These are phyloP conservation scores for Terana coerulea DNA, from an alignment of 768 basidiomycete species.

Conservation along the genomic window DNA sequence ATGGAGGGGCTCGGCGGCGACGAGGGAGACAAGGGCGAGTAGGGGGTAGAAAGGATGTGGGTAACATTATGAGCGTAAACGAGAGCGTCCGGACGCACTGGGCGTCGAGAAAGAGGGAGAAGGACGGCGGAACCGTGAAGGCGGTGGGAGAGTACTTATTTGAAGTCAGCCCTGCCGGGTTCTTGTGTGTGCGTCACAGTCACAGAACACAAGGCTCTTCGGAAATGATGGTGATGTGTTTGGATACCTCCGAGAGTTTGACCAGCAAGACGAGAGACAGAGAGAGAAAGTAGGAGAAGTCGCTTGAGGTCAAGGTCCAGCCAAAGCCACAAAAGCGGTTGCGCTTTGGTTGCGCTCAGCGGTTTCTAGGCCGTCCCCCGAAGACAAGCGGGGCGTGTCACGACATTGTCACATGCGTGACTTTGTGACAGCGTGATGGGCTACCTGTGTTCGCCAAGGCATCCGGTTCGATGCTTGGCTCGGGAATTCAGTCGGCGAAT, in stretches of 20 bases:
- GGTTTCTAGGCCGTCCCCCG: no score
- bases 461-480: no score
- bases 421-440: no score
- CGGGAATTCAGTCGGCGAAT: no score
- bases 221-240: neutral
- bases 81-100: slow-evolving; percentile 13
- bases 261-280: neutral
- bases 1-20: slow-evolving; percentile 11
- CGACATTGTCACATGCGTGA: no score
- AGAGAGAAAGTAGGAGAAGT: neutral
- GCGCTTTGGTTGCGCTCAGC: no score
- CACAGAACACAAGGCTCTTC: neutral
- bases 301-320: no score
- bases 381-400: no score
- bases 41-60: slow-evolving; percentile 5
- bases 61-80: slow-evolving; percentile 6
- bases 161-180: slow-evolving; percentile 10
- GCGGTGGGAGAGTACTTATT: neutral
- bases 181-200: neutral
- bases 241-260: neutral
- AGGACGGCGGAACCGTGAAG: slow-evolving; percentile 1
- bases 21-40: slow-evolving; percentile 13
- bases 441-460: no score
- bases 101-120: slow-evolving; percentile 12
- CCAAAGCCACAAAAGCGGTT: no score